Percentiles rank a stretch among this genome's conserved stretches.
Conservation (phyloP, 345 rosid species). For the Eucalyptus virginea region DNA sequence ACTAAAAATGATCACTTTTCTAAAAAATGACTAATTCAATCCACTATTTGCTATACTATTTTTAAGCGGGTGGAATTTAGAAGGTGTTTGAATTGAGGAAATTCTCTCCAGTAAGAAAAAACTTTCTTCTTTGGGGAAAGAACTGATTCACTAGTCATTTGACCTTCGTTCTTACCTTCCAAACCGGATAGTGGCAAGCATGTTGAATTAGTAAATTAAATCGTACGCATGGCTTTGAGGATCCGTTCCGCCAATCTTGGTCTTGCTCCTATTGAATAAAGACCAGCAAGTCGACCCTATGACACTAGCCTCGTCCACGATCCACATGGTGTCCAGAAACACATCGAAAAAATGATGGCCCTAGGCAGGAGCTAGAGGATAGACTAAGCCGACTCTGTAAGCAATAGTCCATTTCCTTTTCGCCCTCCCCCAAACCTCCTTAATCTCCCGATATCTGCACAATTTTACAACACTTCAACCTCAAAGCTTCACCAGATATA, state of each 20-base stretch:
- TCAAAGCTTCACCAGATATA: neutral
- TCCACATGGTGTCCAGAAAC: conserved; percentile 65
- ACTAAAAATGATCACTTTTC: neutral
- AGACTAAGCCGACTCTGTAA: conserved; percentile 69
- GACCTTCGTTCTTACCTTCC: neutral
- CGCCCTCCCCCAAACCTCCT: conserved; percentile 56
- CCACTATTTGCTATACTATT: neutral
- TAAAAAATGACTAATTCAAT: neutral
- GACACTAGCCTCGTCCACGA: conserved; percentile 65
- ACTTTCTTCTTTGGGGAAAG: neutral
- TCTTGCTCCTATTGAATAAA: conserved; percentile 50
- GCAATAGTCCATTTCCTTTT: conserved; percentile 59
- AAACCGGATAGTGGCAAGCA: neutral
- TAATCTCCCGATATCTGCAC: conserved; percentile 65
- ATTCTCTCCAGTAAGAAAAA: neutral
- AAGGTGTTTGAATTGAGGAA: neutral
- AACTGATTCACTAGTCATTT: neutral
- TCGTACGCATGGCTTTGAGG: neutral
- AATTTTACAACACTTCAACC: neutral
- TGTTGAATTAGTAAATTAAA: neutral
- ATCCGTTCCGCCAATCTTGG: conserved; percentile 41
- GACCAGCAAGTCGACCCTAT: conserved; percentile 82
- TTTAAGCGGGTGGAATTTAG: neutral
- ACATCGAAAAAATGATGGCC: conserved; percentile 78
- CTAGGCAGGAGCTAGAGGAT: conserved; percentile 64